Evolutionary conservation across 352 stramenopile species (phyloP).

Genomic region (Phytophthora uliginosa): DNA sequence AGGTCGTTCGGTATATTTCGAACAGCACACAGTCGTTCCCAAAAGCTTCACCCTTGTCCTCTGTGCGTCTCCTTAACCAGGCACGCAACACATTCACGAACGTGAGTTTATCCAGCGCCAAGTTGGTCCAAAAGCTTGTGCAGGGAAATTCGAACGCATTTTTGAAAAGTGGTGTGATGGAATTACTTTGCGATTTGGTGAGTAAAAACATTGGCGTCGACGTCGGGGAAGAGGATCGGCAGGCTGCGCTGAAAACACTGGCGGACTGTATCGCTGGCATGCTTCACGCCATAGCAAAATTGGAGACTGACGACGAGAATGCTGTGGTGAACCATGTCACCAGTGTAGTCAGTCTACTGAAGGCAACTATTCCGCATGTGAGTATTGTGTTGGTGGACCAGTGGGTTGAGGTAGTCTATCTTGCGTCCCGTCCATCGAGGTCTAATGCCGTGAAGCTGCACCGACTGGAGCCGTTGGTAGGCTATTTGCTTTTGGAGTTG

Average conservation of each 20-base stretch:
- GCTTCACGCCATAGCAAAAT: constrained; percentile 52
- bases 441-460: constrained; percentile 24
- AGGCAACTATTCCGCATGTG: constrained; percentile 58
- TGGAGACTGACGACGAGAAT: constrained; percentile 25
- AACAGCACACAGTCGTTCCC: constrained; percentile 56
- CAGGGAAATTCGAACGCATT: constrained; percentile 50
- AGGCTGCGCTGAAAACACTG: constrained; percentile 64
- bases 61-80: constrained; percentile 67
- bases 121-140: constrained; percentile 64
- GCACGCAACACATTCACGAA: constrained; percentile 46
- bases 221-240: constrained; percentile 65
- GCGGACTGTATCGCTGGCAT: constrained; percentile 63
- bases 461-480: constrained; percentile 30
- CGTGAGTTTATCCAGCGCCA: constrained; percentile 44
- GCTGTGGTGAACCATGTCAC: constrained; percentile 22
- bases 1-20: constrained; percentile 66
- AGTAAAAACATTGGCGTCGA: constrained; percentile 50
- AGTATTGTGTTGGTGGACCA: constrained; percentile 67
- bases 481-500: constrained; percentile 58
- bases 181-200: constrained; percentile 42
- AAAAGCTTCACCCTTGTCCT: constrained; percentile 59
- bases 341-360: constrained; percentile 45
- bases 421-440: constrained; percentile 48
- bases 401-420: constrained; percentile 71
- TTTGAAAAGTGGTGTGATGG: constrained; percentile 34